Conservation (phyloP, 2,329 filamentous ascomycete species). For the Aspergillus bombycis region DNA sequence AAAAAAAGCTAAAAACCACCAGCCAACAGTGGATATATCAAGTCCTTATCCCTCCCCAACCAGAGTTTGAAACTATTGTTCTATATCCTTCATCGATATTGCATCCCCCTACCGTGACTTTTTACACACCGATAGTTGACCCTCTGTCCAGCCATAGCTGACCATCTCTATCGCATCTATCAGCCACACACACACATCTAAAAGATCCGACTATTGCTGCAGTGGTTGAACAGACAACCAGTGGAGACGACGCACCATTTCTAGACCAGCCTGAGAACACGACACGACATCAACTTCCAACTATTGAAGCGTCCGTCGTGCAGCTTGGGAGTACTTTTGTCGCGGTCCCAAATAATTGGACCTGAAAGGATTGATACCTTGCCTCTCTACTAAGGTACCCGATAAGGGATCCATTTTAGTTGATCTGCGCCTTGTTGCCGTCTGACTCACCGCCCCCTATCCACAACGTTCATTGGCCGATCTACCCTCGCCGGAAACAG, state of each 20-base stretch:
- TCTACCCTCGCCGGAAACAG: slow-evolving; percentile 20
- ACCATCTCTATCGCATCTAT: slow-evolving; percentile 1
- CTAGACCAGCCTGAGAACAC: neutral
- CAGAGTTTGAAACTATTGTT: neutral
- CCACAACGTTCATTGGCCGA: slow-evolving; percentile 31
- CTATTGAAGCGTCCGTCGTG: neutral
- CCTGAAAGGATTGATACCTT: neutral
- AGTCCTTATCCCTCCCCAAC: slow-evolving; percentile 10
- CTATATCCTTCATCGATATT: slow-evolving; percentile 2
- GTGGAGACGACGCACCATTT: slow-evolving; percentile 3
- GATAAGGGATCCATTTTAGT: slow-evolving; percentile 5
- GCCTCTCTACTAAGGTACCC: slow-evolving; percentile 1
- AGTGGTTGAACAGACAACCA: slow-evolving; percentile 13
- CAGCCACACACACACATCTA: neutral
- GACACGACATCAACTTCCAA: neutral
- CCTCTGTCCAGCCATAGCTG: neutral
- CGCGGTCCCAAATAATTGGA: neutral
- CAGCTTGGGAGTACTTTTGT: slow-evolving; percentile 1
- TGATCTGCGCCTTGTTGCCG: slow-evolving; percentile 1
- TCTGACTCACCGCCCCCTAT: slow-evolving; percentile 32
- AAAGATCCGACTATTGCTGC: neutral
- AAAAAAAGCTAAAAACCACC: neutral
- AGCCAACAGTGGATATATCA: slow-evolving; percentile 29
- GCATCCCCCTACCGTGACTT: neutral
- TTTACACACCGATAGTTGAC: slow-evolving; percentile 10